A percentile compares a stretch with the other conserved stretches of the same genome.
phyloP scores from a whole-genome alignment of 2,329 filamentous ascomycete genomes.

The Aspergillus awamori region DNA sequence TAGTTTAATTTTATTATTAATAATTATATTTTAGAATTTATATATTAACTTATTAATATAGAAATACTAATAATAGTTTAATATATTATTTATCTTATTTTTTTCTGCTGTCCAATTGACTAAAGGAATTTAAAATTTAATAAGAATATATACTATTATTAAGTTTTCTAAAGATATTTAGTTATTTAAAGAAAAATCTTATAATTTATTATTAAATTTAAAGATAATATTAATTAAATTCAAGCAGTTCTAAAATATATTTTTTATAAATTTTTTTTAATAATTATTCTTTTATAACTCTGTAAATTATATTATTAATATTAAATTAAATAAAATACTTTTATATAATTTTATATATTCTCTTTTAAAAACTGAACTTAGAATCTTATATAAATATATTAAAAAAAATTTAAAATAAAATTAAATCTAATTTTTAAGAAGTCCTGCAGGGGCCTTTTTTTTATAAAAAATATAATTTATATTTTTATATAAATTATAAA shows the following conservation, averaged over 20 bases:
- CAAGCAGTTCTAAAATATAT: not conserved
- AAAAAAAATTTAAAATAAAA: too few species aligned
- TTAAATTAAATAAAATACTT: not conserved
- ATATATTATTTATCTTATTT: not conserved
- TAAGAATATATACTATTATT: not conserved
- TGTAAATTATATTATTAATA: not conserved
- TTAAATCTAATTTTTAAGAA: too few species aligned
- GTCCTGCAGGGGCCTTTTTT: too few species aligned
- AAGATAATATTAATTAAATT: not conserved
- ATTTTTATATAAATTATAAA: not conserved
- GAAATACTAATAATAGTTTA: not conserved
- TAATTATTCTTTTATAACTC: not conserved
- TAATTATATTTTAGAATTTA: not conserved
- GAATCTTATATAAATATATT: too few species aligned
- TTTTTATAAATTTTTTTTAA: not conserved
- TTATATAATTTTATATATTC: too few species aligned
- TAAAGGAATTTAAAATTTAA: too few species aligned
- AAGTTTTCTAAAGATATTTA: not conserved
- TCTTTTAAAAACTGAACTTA: too few species aligned
- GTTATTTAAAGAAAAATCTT: not conserved
- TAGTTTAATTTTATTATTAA: not conserved
- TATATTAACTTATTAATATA: not conserved
- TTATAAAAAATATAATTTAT: too few species aligned
- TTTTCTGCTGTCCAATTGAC: not conserved
- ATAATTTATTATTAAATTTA: not conserved